Conservation (phyloP, 441 rosid species). For the Bruguiera hainesii region DNA sequence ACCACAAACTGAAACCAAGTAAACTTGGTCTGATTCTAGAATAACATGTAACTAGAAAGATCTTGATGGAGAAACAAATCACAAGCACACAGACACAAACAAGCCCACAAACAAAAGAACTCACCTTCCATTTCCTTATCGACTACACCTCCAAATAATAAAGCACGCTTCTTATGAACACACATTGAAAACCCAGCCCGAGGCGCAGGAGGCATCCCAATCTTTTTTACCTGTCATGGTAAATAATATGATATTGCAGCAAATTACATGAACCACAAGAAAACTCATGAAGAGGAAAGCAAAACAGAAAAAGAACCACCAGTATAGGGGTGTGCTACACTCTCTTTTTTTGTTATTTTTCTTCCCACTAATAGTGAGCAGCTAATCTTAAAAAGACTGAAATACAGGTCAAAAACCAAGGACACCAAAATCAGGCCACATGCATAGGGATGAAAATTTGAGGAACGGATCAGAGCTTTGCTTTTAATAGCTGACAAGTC, state of each 20-base stretch:
- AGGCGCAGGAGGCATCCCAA: conserved; percentile 96
- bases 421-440: neutral
- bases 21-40: conserved; percentile 5
- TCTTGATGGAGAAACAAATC: neutral
- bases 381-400: neutral
- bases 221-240: conserved; percentile 70
- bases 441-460: neutral
- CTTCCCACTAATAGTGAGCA: neutral
- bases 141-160: conserved; percentile 94
- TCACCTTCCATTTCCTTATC: conserved; percentile 96
- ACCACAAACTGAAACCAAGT: neutral
- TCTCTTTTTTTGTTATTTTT: too few relatives aligned
- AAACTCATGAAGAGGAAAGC: neutral
- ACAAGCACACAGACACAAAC: neutral
- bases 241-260: conserved; percentile 11
- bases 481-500: neutral
- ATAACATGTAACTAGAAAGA: neutral
- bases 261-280: neutral
- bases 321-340: too few relatives aligned
- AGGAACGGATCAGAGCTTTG: neutral
- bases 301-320: neutral
- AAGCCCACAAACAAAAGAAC: conserved; percentile 18
- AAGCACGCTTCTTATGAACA: conserved; percentile 95
- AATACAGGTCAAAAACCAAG: neutral
- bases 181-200: conserved; percentile 94